Base-by-base conservation (phyloP, 2,329 filamentous ascomycete genomes). In the Pseudocercospora vitis region DNA sequence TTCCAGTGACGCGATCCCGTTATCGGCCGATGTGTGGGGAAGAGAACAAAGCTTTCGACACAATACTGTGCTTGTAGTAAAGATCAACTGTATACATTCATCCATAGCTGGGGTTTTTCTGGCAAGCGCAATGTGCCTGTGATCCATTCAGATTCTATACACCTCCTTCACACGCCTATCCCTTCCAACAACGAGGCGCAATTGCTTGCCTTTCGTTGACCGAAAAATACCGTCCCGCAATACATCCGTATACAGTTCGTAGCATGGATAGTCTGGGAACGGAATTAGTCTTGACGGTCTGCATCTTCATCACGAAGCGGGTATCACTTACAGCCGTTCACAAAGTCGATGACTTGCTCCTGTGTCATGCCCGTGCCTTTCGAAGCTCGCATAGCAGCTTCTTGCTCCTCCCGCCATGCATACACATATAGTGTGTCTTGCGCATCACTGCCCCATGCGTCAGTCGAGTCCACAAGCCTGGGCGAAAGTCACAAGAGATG, bases 341-440 rank as follows among this genome's bases (percentile, higher is more conserved):
- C 88, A 70, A 96, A 96, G 42, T 79, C 76, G 52, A 83, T 77
- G 37, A 96, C 89, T 69, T 92, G 81, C 52, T 89, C 86, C 62
- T 89, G 85, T 1, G 83, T 87, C 91, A 96, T 96, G 24, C 89
- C 91, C 0, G 78, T 80, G 1, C 88, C 89, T 60, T 81, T 87
- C 18, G 78, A 73, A 6, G 75, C 75, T 19, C 87, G 81, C 63
- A 96, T 76, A 54, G 81, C 81, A 44, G 81, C 80, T 72, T 96
- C 91, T 72, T 95, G 89, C 73, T 96, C 78, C 62, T 85, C 75
- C 11, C 91, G 83, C 91, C 91, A 96, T 57, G 80, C 81, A 65
- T 96, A 96, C 48, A 95, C 91, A 66, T 84, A 91, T 47, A 78
- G 76, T 3, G 83, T 78, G 61, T 94, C 77, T 62, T 87, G 81